These are phyloP conservation scores for Cucurbita pepo DNA, from an alignment of 306 rosid genomes.

Conservation along the genomic window DNA sequence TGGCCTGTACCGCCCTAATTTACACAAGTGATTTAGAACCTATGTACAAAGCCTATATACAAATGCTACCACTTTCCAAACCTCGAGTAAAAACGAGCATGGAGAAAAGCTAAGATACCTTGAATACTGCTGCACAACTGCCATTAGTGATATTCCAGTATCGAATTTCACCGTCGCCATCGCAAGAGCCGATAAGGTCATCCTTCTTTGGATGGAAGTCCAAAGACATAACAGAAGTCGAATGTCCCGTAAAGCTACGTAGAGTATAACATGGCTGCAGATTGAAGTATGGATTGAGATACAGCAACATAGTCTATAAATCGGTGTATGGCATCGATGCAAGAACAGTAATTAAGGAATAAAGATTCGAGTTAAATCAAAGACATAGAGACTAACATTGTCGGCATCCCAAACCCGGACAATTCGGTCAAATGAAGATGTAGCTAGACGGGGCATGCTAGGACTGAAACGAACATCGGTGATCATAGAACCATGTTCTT, in stretches of 20 bases:
- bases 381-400: slow-evolving; percentile 45
- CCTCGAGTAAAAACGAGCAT: not conserved
- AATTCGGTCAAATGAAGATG: slow-evolving; percentile 91
- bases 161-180: slow-evolving; percentile 82
- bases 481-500: slow-evolving; percentile 69
- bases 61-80: not conserved
- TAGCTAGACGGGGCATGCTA: slow-evolving; percentile 78
- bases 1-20: slow-evolving; percentile 74
- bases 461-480: slow-evolving; percentile 97
- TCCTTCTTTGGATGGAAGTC: slow-evolving; percentile 95
- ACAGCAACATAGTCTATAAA: not conserved
- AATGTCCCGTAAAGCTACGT: slow-evolving; percentile 80
- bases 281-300: not conserved
- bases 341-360: not conserved
- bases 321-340: not conserved
- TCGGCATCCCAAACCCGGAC: slow-evolving; percentile 98
- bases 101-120: slow-evolving; percentile 32
- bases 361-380: not conserved
- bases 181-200: slow-evolving; percentile 87
- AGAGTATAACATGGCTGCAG: slow-evolving; percentile 83
- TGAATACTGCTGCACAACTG: slow-evolving; percentile 49
- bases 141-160: slow-evolving; percentile 92
- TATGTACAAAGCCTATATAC: not conserved
- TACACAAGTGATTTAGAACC: not conserved
- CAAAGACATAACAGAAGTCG: slow-evolving; percentile 61